Conservation (phyloP, 2,329 filamentous ascomycete genomes). For the Ophiocordyceps unilateralis region DNA sequence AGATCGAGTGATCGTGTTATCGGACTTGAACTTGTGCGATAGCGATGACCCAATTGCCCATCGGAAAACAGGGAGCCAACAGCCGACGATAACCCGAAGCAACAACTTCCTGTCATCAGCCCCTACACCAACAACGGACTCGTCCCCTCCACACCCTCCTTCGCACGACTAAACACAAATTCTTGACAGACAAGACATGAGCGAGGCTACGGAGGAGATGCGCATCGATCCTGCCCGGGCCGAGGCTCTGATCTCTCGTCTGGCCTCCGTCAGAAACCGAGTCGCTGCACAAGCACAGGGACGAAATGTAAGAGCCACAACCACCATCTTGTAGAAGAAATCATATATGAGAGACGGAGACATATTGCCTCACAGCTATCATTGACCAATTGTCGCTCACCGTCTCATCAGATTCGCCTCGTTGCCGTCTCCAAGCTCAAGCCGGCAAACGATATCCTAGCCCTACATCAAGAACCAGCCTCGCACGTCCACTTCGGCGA, state of each 20-base stretch:
- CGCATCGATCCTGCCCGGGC: conserved; percentile 45
- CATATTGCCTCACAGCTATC: neutral
- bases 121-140: neutral
- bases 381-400: too few relatives aligned
- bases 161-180: neutral
- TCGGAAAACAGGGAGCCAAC: neutral
- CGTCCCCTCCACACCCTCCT: neutral
- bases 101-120: neutral
- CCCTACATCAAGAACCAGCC: conserved; percentile 48
- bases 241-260: conserved; percentile 42
- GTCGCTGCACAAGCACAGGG: conserved; percentile 35
- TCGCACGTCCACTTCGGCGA: conserved; percentile 75
- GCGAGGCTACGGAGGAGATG: conserved; percentile 31
- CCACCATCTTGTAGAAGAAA: neutral
- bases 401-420: conserved; percentile 51
- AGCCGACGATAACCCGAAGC: conserved; percentile 18
- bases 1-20: neutral
- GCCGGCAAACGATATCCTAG: conserved; percentile 76
- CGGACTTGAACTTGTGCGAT: too few relatives aligned
- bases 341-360: neutral
- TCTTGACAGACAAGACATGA: conserved; percentile 20
- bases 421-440: conserved; percentile 96
- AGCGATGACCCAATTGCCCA: too few relatives aligned
- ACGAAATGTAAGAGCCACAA: conserved; percentile 27
- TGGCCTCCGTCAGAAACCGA: conserved; percentile 41